Evolutionary conservation across 2,329 filamentous ascomycete species (phyloP), one percentile per base, ranked within the genome.

Genomic region (Colletotrichum sp.): DNA sequence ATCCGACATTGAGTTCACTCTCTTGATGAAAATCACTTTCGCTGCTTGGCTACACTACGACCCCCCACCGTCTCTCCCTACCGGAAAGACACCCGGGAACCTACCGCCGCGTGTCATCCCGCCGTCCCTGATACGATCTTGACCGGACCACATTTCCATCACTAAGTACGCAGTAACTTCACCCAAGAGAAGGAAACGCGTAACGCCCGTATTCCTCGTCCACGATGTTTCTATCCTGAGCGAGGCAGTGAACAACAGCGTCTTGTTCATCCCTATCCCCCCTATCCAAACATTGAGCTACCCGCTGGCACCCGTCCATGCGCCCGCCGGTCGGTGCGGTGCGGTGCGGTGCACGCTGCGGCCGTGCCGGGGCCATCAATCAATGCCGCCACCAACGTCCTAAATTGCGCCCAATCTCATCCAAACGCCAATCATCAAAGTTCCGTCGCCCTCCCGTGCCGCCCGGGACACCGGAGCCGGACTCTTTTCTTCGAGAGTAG

Each of bases 161-260:
- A 72, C 26, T 26, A 26, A 30, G 7, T 39, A 39, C 34, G 15
- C 15, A 16, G 34, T 62, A 32, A 32, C 68, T 60, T 36, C 16
- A 24, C 6, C 21, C 3, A 62, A 12, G 39, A n/a, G 21, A 52
- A 8, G 9, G 30, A 44, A 34, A n/a, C 55, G 63, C 57, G 63
- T 73, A 57, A 67, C 44, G 44, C 59, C 36, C 70, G 44, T 73
- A 68, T 68, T 36, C 9, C 13, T 21, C 21, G 10, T 24, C 26
- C 15, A 24, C 21, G 5, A 10, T 49, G 73, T 73, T 76, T 73
- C 73, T 76, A 76, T 76, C 59, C 59, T 26, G 70, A 32, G 74
- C 32, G 70, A 76, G 74, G 74, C 74, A 68, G 74, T 76, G 74
- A 65, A 10, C 55, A 24, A 13, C 44, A 21, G n/a, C 59, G 30